Base-by-base conservation (phyloP, 2,329 filamentous ascomycete genomes). In the Trichoderma sp. region DNA sequence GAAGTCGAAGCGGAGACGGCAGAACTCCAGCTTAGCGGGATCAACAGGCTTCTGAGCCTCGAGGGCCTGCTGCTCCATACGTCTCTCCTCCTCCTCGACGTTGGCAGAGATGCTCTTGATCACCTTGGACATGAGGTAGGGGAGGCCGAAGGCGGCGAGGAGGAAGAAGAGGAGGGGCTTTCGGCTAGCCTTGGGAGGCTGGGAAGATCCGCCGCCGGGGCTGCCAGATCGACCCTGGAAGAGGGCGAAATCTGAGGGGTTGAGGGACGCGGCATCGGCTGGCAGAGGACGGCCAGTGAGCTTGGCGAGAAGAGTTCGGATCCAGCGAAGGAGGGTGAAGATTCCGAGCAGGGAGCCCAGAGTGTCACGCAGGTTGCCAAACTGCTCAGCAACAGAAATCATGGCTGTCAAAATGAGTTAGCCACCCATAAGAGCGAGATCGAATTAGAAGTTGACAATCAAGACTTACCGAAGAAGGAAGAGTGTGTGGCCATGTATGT, bases 401-500 rank as follows among this genome's bases (percentile, higher is more conserved):
- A 99, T 98, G 70, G 96, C 96, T 96, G n/a, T n/a, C n/a, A n/a
- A n/a, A n/a, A 55, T 34, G 47, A 13, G 32, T 50, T 59, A 70
- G 59, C 15, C 20, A 66, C 6, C 58, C 20, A n/a, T 23, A 34
- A 5, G 26, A 30, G 28, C 15, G 8, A n/a, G n/a, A 17, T 6
- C 13, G 23, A 20, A 1, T 34, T 13, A 30, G 9, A 8, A 8
- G 15, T 55, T 47, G 15, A 20, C 17, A 28, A n/a, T 32, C n/a
- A 12, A 58, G 11, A 75, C 92, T 78, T 88, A 97, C 94, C 95
- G 78, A 98, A 99, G 82, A 99, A 99, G 68, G 94, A 97, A 6
- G 95, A 98, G 82, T 99, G 96, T 0, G 96, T 99, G 34, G 97
- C 96, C 97, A 99, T 99, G 78, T 98, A 99, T 12, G 96, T 98